Evolutionary conservation across 2,329 filamentous ascomycete species (phyloP), one percentile per base, ranked within the genome.

Genomic region (Fusarium burgessii): DNA sequence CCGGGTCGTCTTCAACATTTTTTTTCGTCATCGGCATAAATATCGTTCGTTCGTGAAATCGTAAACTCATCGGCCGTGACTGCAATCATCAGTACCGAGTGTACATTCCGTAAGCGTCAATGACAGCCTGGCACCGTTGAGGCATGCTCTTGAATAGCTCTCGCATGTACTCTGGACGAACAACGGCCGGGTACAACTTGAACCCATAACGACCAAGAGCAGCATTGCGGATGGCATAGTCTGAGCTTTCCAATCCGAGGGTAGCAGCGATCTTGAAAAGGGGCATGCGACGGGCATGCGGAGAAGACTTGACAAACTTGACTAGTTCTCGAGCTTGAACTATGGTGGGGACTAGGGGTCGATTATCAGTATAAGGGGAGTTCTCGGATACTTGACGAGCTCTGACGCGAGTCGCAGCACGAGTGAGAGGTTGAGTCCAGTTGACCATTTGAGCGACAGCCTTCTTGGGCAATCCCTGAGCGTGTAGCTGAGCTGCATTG

Each of bases 41-140:
- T 42, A 8, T 13, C 15, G 40, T 58, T 45, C 4, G 6, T 42
- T 54, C 29, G 27, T 61, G 25, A 23, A 18, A 32, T 43, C 42
- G 12, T 55, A 7, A 13, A 12, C 32, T 38, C 25, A 5, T 50
- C 20, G 18, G 10, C 23, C 15, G 8, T 46, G 4, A 15, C 17
- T 6, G 15, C 17, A 23, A 43, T 38, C 5, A 29, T 56, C 23
- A 70, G 35, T 58, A 55, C 12, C 40, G 50, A 12, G 65, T 72
- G 40, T 72, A 42, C 57, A 57, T 41, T 11, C 69, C 69, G 27
- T 70, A 18, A n/a, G 65, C 69, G 29, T 66, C 56, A 18, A 72
- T 67, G 15, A 72, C 41, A 15, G 69, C 69, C 46, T 72, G 60
- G 46, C 69, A 72, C 40, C 69, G 65, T 3, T 35, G 20, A 13